Percentiles rank a stretch among this genome's conserved stretches.
These are phyloP conservation scores for Oryza coarctata DNA, from an alignment of 176 grass and related monocot species.

Conservation along the genomic window DNA sequence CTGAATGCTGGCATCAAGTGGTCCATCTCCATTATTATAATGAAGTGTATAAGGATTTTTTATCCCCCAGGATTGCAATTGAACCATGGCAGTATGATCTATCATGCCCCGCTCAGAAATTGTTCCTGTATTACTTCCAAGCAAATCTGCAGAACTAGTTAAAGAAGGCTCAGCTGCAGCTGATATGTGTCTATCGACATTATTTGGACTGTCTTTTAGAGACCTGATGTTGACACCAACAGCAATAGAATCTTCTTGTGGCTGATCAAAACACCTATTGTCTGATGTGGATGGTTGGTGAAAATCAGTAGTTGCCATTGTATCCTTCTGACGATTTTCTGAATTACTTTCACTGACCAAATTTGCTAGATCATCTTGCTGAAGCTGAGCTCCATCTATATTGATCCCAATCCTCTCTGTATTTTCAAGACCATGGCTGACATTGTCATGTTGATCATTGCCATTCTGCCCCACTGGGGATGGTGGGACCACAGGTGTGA, in stretches of 20 bases:
- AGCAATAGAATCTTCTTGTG: slow-evolving; percentile 7
- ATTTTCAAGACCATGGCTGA: slow-evolving; percentile 20
- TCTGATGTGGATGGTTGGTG: not conserved
- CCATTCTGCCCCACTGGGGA: slow-evolving; percentile 22
- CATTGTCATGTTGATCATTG: not conserved
- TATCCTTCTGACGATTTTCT: slow-evolving; percentile 20
- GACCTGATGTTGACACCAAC: slow-evolving; percentile 6
- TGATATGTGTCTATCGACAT: slow-evolving; percentile 20
- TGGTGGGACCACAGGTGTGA: not conserved
- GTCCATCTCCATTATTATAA: not conserved
- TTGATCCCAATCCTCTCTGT: not conserved
- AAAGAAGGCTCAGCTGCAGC: slow-evolving; percentile 14
- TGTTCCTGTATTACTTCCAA: slow-evolving; percentile 1
- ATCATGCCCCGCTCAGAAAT: not conserved
- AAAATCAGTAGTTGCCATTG: not conserved
- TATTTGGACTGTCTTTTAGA: slow-evolving; percentile 11
- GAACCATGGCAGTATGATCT: slow-evolving; percentile 20
- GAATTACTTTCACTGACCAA: slow-evolving; percentile 6
- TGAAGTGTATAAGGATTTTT: slow-evolving; percentile 19
- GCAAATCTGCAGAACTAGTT: slow-evolving; percentile 20
- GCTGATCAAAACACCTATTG: not conserved
- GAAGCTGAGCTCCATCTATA: slow-evolving; percentile 28
- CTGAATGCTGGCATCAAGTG: slow-evolving; percentile 10
- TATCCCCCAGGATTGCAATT: slow-evolving; percentile 5
- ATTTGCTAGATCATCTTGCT: slow-evolving; percentile 24